Percentiles rank a stretch among this genome's conserved stretches.
Evolutionary conservation across 345 rosid genomes (phyloP).

Genomic region (Stellera chamaejasme): DNA sequence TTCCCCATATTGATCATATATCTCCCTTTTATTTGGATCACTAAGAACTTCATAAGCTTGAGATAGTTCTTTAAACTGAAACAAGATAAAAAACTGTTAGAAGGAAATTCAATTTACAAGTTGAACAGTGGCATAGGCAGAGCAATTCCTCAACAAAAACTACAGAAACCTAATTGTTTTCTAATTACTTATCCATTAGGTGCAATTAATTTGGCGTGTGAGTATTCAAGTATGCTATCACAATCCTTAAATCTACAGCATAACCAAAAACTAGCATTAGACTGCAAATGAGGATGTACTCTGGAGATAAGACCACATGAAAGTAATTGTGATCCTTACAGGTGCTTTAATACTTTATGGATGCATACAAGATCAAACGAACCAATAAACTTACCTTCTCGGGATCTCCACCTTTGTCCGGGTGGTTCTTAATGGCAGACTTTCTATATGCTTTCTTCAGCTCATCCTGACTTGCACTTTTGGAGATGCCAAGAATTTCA

Average conservation of each 20-base stretch:
- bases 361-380: no score
- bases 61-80: constrained; percentile 59
- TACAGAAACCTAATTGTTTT: no score
- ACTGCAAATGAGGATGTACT: not conserved
- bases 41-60: constrained; percentile 69
- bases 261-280: not conserved
- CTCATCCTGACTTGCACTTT: constrained; percentile 39
- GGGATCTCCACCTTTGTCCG: constrained; percentile 62
- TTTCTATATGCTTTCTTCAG: constrained; percentile 54
- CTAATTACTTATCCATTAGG: no score
- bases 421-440: constrained; percentile 58
- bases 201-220: no score
- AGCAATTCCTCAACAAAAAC: not conserved
- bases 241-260: no score
- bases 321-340: no score
- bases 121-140: not conserved
- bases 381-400: constrained; percentile 30
- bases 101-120: no score
- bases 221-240: no score
- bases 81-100: no score
- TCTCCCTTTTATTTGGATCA: constrained; percentile 58
- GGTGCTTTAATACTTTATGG: not conserved
- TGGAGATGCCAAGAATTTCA: constrained; percentile 42
- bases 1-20: constrained; percentile 60
- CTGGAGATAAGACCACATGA: no score